Conservation (phyloP, 2,329 filamentous ascomycete genomes). For the Waltergamsia citrina region DNA sequence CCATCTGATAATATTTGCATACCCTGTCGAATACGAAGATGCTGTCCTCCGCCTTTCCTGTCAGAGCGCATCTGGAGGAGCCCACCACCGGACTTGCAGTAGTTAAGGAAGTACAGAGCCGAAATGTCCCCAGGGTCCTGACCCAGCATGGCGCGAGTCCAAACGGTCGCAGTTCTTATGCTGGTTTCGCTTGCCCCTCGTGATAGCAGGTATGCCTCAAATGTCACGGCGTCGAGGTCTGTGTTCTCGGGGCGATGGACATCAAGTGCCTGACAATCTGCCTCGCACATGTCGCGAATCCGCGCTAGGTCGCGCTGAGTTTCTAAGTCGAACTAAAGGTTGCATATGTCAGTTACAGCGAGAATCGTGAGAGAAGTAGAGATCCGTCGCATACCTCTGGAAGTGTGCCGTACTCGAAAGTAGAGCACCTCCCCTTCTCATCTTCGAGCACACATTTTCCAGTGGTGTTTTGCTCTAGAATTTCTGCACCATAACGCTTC, state of each 20-base stretch:
- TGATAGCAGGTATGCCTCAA: slow-evolving; percentile 16
- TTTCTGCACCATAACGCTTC: slow-evolving; percentile 26
- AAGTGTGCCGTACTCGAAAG: slow-evolving; percentile 11
- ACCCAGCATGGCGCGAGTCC: slow-evolving; percentile 40
- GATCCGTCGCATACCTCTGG: slow-evolving; percentile 9
- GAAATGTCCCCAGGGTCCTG: slow-evolving; percentile 37
- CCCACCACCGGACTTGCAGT: slow-evolving; percentile 42
- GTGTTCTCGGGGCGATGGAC: slow-evolving; percentile 10
- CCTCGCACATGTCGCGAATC: slow-evolving; percentile 15
- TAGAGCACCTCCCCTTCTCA: slow-evolving; percentile 17
- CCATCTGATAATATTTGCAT: slow-evolving; percentile 29
- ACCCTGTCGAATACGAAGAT: slow-evolving; percentile 37
- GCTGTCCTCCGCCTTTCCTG: slow-evolving; percentile 39
- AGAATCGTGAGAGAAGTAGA: neutral
- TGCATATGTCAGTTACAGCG: neutral
- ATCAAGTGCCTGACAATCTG: slow-evolving; percentile 16
- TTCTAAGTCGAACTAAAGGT: slow-evolving; percentile 3
- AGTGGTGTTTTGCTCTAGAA: slow-evolving; percentile 34
- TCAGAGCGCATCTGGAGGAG: slow-evolving; percentile 43
- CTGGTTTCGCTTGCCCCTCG: slow-evolving; percentile 13
- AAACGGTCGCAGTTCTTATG: slow-evolving; percentile 27
- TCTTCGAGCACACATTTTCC: slow-evolving; percentile 33
- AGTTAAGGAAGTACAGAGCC: slow-evolving; percentile 44
- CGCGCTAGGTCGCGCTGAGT: slow-evolving; percentile 2
- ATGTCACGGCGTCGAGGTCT: slow-evolving; percentile 14